phyloP scores from a whole-genome alignment of 2,329 filamentous ascomycete genomes.

The Clonostachys sp. region DNA sequence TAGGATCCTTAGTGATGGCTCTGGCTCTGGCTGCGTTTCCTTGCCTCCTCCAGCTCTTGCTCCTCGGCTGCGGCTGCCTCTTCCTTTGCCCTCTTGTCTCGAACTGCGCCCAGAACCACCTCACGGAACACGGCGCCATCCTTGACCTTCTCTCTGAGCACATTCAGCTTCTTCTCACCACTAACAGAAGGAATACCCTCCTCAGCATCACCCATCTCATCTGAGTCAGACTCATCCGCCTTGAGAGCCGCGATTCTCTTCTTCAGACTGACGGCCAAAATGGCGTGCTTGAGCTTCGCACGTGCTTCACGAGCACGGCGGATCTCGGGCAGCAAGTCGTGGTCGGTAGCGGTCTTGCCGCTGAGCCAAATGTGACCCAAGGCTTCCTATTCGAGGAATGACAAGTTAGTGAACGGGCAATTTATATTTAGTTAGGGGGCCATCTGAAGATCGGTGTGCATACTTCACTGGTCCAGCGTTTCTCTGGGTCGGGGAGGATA shows the following conservation, averaged over 20 bases:
- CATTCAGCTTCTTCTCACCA: conserved; percentile 3
- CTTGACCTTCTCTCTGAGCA: conserved; percentile 4
- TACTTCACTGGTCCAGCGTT: conserved; percentile 75
- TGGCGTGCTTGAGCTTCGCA: conserved; percentile 84
- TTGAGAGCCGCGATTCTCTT: conserved; percentile 95
- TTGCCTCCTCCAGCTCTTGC: conserved; percentile 4
- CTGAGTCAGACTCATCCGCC: conserved; percentile 80
- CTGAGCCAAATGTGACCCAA: conserved; percentile 84
- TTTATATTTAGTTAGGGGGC: not conserved
- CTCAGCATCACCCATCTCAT: conserved; percentile 65
- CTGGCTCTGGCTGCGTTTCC: not conserved
- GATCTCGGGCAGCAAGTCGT: conserved; percentile 97
- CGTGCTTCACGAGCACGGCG: conserved; percentile 82
- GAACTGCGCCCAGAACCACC: conserved; percentile 5
- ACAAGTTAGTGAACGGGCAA: not conserved
- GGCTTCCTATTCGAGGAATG: conserved; percentile 51
- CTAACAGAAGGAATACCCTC: conserved; percentile 34
- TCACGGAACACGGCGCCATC: conserved; percentile 6
- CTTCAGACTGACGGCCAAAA: conserved; percentile 92
- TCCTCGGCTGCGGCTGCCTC: conserved; percentile 3
- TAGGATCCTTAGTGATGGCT: not conserved
- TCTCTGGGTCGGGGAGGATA: conserved; percentile 71
- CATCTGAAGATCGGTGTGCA: conserved; percentile 13
- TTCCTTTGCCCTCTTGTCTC: conserved; percentile 6
- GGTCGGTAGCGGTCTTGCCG: conserved; percentile 86